Base-by-base conservation (phyloP, 805 yeast species). In the Peterozyma xylosa region DNA sequence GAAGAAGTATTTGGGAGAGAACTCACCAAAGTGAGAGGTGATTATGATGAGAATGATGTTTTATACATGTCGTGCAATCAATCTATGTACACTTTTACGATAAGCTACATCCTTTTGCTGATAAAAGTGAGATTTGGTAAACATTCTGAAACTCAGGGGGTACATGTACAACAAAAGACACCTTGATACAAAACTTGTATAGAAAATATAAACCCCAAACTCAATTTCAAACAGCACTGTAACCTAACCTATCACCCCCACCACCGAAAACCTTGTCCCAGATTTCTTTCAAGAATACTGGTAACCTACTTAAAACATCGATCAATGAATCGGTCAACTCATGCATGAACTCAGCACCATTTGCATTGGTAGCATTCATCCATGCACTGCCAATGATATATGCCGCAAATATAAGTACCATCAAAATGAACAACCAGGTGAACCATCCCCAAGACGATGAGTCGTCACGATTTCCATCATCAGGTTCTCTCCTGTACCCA, bases 361-460 rank as follows among this genome's bases (percentile, higher is more conserved):
- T 86, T 51, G 85, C 79, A 52, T 84, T 78, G 53, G 78, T 78
- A 60, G 82, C 78, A 53, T 82, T 82, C 50, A 82, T 70, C 86
- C 89, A 84, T 1, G 89, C 86, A 32, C 82, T 82, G 21, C 80
- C 80, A 42, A 82, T 74, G 18, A 84, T 74, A 60, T 86, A 90
- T 36, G 79, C 78, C 38, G 88, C 80, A 53, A 85, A 71, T 38
- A 75, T 74, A 32, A 91, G 62, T 14, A 86, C 86, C 50, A 82
- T 62, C 47, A 89, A 64, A 52, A 90, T 80, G 57, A 90, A 86
- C 9, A 88, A 55, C 81, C 91, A 86, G 2, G 89, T 76, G 58
- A 90, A 77, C 73, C 90, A 77, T 42, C 95, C 93, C 82, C 91
- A 80, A 46, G 81, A 78, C 54, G 64, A 40, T 11, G 78, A 68